Evolutionary conservation across 2,329 filamentous ascomycete species (phyloP), one percentile per base, ranked within the genome.

Genomic region (Epichloe bromicola): DNA sequence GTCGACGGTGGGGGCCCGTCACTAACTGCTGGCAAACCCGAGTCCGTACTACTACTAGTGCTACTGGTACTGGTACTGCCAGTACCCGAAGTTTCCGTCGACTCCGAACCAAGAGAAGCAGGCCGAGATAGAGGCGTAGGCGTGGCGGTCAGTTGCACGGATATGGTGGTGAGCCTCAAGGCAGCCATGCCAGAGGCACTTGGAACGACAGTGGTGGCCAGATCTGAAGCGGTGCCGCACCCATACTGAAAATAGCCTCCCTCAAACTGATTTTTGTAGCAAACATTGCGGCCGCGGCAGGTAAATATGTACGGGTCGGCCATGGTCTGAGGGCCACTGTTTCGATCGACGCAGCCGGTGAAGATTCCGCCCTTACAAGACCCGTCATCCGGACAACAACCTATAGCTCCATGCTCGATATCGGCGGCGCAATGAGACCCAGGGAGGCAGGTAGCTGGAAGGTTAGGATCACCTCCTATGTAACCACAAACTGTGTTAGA

Each of bases 341-440:
- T 74, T 48, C 59, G 58, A 58, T 82, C 78, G 41, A 79, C 74
- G 53, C 78, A 82, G 39, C 68, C 71, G 2, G 78, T 82, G 60
- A 72, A 82, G 39, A 82, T 72, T 49, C 78, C 78, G 3, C 69
- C 66, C 1, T 73, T 75, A 61, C 78, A 82, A 6, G 70, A 58
- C 3, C 65, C 70, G 14, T 62, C 61, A 56, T 80, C 68, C 1
- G 78, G 76, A 58, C 78, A 82, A 59, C 76, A 80, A 45, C 76
- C 76, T 34, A 80, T 66, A n/a, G 71, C 71, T 30, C 70, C 68
- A 51, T 74, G 67, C 17, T 67, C 64, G 19, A 67, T 62, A 54
- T 80, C 76, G 42, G 76, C 64, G 23, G 76, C 78, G 59, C 78
- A 82, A 61, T 81, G 76, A 38, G 76, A 80, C 36, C 77, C 78